Evolutionary conservation across 805 yeast species (phyloP), one percentile per base, ranked within the genome.

Genomic region (Saccharomycopsis babjevae): DNA sequence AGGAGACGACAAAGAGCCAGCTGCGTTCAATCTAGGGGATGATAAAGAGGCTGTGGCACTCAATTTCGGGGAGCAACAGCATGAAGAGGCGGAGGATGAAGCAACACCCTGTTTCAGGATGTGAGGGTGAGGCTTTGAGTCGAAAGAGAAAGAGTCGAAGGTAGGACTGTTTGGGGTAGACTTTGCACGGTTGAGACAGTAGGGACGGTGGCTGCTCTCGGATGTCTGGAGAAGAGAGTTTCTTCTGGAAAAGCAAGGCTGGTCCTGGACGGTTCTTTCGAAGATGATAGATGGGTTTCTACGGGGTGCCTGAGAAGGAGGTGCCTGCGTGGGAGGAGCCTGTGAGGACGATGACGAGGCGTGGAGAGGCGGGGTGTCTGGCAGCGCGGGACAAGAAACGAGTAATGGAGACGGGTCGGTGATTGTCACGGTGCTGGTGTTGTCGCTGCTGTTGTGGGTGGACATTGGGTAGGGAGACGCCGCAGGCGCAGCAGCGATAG

Each of bases 251-350:
- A 62, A 57, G 8, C 58, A n/a, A 15, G 65, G 65, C 18, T 46
- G 64, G 56, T 62, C 65, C 39, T 62, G 65, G 13, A 62, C 65
- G 36, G 61, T 62, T 40, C 65, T 43, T 54, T 62, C 65, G 50
- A 62, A 62, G 28, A 62, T 62, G 34, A 62, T 50, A 18, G 61
- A 59, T n/a, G 54, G 46, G 13, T 60, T 52, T 3, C 56, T 20
- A 11, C 34, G 5, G 34, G 50, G 28, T 28, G 5, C 18, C 16
- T 40, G 39, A 3, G 38, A 34, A 13, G 10, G 10, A 34, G 10
- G 15, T 7, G 38, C 15, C 15, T 8, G 15, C 2, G 38, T 2
- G 15, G 38, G 38, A 13, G 10, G 38, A 2, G 38, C 10, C 10
- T 34, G 38, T 13, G 15, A 13, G 10, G 38, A 34, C 5, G 38